These are phyloP conservation scores for Pistacia integerrima DNA, from an alignment of 345 rosid genomes.

Conservation along the genomic window DNA sequence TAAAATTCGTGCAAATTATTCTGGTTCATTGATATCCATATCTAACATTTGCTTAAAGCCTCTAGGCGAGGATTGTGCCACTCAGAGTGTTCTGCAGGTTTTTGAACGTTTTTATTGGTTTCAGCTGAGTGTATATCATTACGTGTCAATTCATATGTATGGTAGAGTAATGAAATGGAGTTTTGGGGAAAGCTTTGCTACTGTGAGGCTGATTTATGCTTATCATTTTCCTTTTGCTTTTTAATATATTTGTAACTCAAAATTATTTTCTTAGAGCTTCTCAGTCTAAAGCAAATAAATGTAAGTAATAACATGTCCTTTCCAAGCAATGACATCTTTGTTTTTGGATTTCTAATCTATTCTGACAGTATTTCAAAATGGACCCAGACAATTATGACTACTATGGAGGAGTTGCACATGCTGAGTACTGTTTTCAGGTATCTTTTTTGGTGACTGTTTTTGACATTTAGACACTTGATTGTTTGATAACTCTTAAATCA, in stretches of 20 bases:
- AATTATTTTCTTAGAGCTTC: slow-evolving; percentile 1
- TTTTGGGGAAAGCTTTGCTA: background rate
- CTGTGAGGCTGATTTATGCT: background rate
- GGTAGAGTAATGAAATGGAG: background rate
- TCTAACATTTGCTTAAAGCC: slow-evolving; percentile 95
- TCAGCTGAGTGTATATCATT: background rate
- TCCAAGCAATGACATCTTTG: slow-evolving; percentile 21
- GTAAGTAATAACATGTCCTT: background rate
- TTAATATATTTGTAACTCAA: background rate
- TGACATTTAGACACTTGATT: background rate
- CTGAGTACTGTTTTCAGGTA: slow-evolving; percentile 94
- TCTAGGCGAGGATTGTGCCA: slow-evolving; percentile 87
- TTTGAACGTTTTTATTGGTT: slow-evolving; percentile 6
- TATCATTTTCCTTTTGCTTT: background rate
- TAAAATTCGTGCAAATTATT: slow-evolving; percentile 73
- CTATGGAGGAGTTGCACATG: slow-evolving; percentile 81
- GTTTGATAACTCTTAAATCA: too few species aligned
- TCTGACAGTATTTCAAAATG: slow-evolving; percentile 83
- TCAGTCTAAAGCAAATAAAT: slow-evolving; percentile 5
- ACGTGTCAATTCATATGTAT: background rate
- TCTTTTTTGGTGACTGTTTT: slow-evolving; percentile 3
- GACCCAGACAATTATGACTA: slow-evolving; percentile 63
- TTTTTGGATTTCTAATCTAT: slow-evolving; percentile 17
- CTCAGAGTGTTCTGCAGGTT: slow-evolving; percentile 96
- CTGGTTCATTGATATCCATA: slow-evolving; percentile 67